Percentiles rank a stretch among this genome's conserved stretches.
Evolutionary conservation across 2,329 filamentous ascomycete genomes (phyloP).

Genomic region (Fusarium azukiicola): DNA sequence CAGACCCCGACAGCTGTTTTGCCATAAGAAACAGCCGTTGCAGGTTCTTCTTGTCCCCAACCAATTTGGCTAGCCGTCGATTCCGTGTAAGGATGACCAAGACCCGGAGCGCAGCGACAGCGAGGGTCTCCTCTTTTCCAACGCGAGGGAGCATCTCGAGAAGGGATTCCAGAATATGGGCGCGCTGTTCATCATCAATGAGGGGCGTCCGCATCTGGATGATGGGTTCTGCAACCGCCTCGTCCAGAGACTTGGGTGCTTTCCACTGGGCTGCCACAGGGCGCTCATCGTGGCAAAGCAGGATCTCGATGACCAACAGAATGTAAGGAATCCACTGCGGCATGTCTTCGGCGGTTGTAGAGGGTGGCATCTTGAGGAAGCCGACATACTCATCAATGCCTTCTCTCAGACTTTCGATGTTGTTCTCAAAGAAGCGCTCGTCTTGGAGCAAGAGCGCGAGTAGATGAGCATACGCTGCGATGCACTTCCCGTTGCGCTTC

Average conservation of each 20-base stretch:
- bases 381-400: conserved; percentile 88
- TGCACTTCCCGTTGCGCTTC: conserved; percentile 80
- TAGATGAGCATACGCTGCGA: conserved; percentile 95
- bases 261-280: conserved; percentile 88
- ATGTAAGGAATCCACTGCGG: conserved; percentile 96
- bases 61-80: conserved; percentile 85
- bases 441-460: conserved; percentile 94
- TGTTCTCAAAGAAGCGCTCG: conserved; percentile 88
- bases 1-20: conserved; percentile 91
- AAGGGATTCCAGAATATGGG: conserved; percentile 87
- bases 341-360: conserved; percentile 86
- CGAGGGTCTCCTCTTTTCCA: conserved; percentile 92
- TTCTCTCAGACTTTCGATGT: conserved; percentile 87
- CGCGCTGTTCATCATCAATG: conserved; percentile 81
- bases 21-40: conserved; percentile 97
- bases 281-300: conserved; percentile 94
- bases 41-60: conserved; percentile 94
- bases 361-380: conserved; percentile 87
- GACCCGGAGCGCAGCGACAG: conserved; percentile 90
- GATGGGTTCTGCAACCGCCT: conserved; percentile 74
- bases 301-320: conserved; percentile 92
- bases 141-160: conserved; percentile 92
- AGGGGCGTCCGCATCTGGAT: conserved; percentile 80
- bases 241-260: conserved; percentile 71
- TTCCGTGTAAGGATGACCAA: conserved; percentile 93